These are phyloP conservation scores for Phytophthora tentaculata DNA, from an alignment of 352 stramenopile species.

Conservation along the genomic window DNA sequence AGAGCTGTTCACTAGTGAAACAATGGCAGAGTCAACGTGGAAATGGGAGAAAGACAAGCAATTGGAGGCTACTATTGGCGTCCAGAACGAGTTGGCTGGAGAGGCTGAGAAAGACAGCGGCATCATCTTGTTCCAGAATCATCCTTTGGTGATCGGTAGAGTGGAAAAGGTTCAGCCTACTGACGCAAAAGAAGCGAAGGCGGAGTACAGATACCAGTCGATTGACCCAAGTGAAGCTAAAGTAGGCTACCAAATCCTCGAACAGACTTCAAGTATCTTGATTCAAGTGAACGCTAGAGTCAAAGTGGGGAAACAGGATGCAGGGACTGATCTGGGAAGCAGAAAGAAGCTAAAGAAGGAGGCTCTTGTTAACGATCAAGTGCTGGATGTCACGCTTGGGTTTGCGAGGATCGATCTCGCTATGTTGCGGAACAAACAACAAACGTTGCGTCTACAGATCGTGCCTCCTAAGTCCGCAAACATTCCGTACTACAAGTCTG, in stretches of 20 bases:
- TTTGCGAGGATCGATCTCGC: conserved; percentile 62
- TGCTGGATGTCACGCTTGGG: conserved; percentile 34
- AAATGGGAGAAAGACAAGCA: conserved; percentile 22
- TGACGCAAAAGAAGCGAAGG: conserved; percentile 6
- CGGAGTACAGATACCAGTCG: conserved; percentile 11
- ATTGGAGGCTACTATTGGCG: conserved; percentile 22
- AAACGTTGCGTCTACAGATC: conserved; percentile 50
- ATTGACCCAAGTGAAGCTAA: conserved; percentile 5
- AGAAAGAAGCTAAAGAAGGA: conserved; percentile 17
- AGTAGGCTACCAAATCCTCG: conserved; percentile 32
- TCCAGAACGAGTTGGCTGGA: background rate
- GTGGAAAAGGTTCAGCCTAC: conserved; percentile 3
- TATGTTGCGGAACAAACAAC: conserved; percentile 38
- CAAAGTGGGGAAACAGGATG: background rate
- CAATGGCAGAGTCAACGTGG: conserved; percentile 13
- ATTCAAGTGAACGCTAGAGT: conserved; percentile 43
- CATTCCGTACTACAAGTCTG: conserved; percentile 60
- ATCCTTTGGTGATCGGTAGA: conserved; percentile 32
- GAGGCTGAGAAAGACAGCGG: too few relatives aligned
- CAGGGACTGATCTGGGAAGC: background rate
- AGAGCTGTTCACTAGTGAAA: conserved; percentile 32
- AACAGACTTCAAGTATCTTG: conserved; percentile 50
- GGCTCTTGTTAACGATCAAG: background rate
- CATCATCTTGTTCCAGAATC: conserved; percentile 34
- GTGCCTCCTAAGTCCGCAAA: conserved; percentile 37